Evolutionary conservation across 2,329 filamentous ascomycete genomes (phyloP).

Genomic region (Ophiosphaerella herpotricha): DNA sequence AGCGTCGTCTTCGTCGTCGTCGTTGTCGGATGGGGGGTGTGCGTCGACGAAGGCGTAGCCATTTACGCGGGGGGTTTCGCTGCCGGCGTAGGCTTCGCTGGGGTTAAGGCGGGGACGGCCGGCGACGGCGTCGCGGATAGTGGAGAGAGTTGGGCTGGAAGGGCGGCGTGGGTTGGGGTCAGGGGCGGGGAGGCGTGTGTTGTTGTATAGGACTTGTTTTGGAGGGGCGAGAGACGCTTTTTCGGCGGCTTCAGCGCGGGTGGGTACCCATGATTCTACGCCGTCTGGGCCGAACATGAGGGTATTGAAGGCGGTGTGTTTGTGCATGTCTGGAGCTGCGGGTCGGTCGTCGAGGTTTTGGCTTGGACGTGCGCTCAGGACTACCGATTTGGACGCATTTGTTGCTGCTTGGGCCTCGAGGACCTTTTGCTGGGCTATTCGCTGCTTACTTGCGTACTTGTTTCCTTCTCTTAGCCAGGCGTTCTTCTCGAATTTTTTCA

Average conservation of each 20-base stretch:
- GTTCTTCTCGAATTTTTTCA: constrained; percentile 81
- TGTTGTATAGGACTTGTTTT: constrained; percentile 76
- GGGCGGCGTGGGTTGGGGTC: constrained; percentile 54
- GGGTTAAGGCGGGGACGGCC: constrained; percentile 68
- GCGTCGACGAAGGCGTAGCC: constrained; percentile 95
- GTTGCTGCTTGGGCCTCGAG: constrained; percentile 63
- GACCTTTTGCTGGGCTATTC: constrained; percentile 71
- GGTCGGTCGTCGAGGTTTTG: constrained; percentile 70
- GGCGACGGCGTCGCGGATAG: constrained; percentile 80
- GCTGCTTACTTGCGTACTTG: constrained; percentile 70
- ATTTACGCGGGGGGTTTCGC: constrained; percentile 86
- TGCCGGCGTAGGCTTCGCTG: constrained; percentile 66
- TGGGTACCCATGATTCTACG: constrained; percentile 60
- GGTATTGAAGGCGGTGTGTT: constrained; percentile 71
- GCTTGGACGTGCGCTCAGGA: constrained; percentile 61
- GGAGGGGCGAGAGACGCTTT: constrained; percentile 73
- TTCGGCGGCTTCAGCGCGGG: constrained; percentile 70
- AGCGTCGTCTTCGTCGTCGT: constrained; percentile 45
- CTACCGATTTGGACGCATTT: constrained; percentile 22
- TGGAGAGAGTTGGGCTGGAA: constrained; percentile 80
- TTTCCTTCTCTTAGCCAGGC: constrained; percentile 89
- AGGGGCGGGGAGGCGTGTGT: constrained; percentile 74
- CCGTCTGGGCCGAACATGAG: constrained; percentile 84
- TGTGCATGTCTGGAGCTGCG: constrained; percentile 76
- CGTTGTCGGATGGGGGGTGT: constrained; percentile 73